These are phyloP conservation scores for Medicago arabica DNA, from an alignment of 306 rosid species.

Conservation along the genomic window DNA sequence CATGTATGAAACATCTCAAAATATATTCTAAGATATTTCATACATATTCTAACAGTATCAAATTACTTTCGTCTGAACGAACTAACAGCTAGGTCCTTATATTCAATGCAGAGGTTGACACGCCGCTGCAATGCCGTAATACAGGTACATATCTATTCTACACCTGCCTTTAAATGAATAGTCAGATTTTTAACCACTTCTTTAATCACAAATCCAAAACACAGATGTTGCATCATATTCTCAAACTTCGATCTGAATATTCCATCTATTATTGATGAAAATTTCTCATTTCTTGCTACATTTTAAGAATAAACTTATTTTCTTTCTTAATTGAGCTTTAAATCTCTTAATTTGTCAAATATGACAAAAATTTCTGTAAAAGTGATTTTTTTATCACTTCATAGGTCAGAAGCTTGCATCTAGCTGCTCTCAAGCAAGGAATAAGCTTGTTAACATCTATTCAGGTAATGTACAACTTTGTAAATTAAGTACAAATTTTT, in stretches of 20 bases:
- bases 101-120: constrained; percentile 60
- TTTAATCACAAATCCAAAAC: neutral
- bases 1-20: neutral
- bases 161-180: neutral
- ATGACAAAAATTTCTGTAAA: neutral
- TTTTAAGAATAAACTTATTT: no score
- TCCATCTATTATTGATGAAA: no score
- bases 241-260: neutral
- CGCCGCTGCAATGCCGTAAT: constrained; percentile 64
- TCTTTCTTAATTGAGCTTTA: neutral
- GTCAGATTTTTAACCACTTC: constrained; percentile 16
- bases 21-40: neutral
- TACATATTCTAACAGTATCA: neutral
- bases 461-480: constrained; percentile 57
- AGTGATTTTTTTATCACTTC: constrained; percentile 35
- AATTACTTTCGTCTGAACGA: constrained; percentile 21
- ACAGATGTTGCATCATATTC: neutral
- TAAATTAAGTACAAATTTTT: constrained; percentile 5
- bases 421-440: constrained; percentile 77
- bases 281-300: no score
- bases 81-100: constrained; percentile 38
- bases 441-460: constrained; percentile 62
- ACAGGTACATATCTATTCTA: constrained; percentile 50
- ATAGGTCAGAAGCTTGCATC: constrained; percentile 66
- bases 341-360: neutral